These are phyloP conservation scores for Myochromella boudieri DNA, from an alignment of 768 basidiomycete species.

Conservation along the genomic window DNA sequence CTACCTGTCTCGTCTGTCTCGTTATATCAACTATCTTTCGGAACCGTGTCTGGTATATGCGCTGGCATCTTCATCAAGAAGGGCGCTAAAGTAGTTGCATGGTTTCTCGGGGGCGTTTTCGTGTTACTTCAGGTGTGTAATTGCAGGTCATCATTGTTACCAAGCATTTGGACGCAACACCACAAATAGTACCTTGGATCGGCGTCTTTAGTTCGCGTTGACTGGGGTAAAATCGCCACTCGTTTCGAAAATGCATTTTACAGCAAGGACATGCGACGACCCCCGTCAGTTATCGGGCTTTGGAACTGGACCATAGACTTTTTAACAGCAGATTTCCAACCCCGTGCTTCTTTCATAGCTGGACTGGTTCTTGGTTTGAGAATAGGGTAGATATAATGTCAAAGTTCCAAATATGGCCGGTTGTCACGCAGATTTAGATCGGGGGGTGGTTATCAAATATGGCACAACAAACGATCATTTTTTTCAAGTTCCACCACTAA, in stretches of 20 bases:
- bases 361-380: slow-evolving; percentile 82
- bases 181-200: slow-evolving; percentile 73
- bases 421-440: too few relatives aligned
- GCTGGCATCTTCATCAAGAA: slow-evolving; percentile 95
- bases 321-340: slow-evolving; percentile 91
- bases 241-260: slow-evolving; percentile 78
- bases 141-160: neutral
- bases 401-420: too few relatives aligned
- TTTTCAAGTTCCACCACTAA: slow-evolving; percentile 14
- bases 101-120: slow-evolving; percentile 87
- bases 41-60: slow-evolving; percentile 85
- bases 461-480: slow-evolving; percentile 22
- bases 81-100: slow-evolving; percentile 82
- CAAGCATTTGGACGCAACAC: neutral
- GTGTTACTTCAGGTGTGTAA: slow-evolving; percentile 81
- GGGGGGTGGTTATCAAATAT: too few relatives aligned
- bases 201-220: slow-evolving; percentile 67
- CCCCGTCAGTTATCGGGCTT: slow-evolving; percentile 64
- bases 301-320: slow-evolving; percentile 77
- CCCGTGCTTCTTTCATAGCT: slow-evolving; percentile 82
- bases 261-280: slow-evolving; percentile 52
- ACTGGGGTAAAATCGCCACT: slow-evolving; percentile 68
- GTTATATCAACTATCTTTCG: slow-evolving; percentile 81
- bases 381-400: slow-evolving; percentile 68
- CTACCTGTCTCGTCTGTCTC: slow-evolving; percentile 77